Percentiles rank a stretch among this genome's conserved stretches.
Conservation (phyloP, 345 rosid species). For the Aquilaria malaccensis region DNA sequence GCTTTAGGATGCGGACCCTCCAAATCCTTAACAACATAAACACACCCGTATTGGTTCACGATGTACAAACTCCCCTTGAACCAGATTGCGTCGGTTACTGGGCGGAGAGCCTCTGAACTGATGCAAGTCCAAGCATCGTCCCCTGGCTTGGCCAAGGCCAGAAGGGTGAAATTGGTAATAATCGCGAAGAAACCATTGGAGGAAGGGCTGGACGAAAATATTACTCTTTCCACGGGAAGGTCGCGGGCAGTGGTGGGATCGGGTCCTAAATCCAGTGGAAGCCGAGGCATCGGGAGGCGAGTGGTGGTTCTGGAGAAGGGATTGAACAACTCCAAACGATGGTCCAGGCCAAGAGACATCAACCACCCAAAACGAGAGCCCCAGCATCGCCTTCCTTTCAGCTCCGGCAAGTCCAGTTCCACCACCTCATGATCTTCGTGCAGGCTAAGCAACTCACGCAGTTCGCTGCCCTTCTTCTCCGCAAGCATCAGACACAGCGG, state of each 20-base stretch:
- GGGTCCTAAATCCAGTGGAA: too few species aligned
- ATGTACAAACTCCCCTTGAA: too few species aligned
- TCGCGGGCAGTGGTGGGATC: background rate
- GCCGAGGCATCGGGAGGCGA: background rate
- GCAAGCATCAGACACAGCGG: background rate
- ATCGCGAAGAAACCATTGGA: background rate
- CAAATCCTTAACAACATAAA: background rate
- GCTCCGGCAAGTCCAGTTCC: background rate
- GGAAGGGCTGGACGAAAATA: background rate
- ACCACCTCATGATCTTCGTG: background rate
- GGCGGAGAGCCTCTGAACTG: too few species aligned
- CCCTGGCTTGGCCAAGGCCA: background rate
- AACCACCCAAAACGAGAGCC: background rate
- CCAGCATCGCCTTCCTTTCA: background rate
- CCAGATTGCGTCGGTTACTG: too few species aligned
- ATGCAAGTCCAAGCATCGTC: too few species aligned
- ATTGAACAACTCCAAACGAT: background rate
- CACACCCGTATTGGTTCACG: background rate
- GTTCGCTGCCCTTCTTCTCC: background rate
- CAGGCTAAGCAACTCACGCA: background rate
- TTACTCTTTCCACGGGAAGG: background rate
- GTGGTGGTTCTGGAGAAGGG: background rate
- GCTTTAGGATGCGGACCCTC: background rate
- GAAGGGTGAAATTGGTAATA: too few species aligned
- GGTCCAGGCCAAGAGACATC: background rate